Conservation (phyloP, 176 grass and related monocot genomes). For the Saccharum officinarum region DNA sequence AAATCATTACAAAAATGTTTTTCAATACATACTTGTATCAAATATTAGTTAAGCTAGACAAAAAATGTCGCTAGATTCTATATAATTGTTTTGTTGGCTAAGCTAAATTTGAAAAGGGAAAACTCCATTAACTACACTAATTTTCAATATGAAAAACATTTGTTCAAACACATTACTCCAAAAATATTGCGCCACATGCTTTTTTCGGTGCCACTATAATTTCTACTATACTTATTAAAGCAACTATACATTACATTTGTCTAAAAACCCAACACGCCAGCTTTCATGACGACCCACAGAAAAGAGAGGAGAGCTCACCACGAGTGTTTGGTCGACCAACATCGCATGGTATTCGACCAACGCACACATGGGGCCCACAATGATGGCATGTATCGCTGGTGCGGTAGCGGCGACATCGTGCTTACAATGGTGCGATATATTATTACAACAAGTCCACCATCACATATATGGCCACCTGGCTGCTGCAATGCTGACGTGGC, state of each 20-base stretch:
- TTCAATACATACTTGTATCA: not conserved
- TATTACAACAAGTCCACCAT: too few species aligned
- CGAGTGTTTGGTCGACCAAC: not conserved
- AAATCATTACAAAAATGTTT: not conserved
- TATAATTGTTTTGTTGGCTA: not conserved
- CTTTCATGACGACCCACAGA: not conserved
- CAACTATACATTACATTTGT: not conserved
- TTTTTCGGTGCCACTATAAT: not conserved
- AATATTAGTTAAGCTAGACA: not conserved
- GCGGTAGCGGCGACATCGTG: not conserved
- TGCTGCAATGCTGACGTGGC: not conserved
- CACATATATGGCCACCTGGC: not conserved
- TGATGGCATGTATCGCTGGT: not conserved
- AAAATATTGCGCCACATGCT: not conserved
- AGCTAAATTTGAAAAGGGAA: not conserved
- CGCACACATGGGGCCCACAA: accelerated
- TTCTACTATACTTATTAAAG: not conserved
- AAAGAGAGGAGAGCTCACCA: not conserved
- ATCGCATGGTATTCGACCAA: not conserved
- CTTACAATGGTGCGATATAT: not conserved
- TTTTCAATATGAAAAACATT: not conserved
- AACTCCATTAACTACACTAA: not conserved
- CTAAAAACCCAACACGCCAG: not conserved
- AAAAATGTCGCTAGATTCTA: not conserved
- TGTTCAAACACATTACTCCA: not conserved